A percentile compares a stretch with the other conserved stretches of the same genome.
These are phyloP conservation scores for Domatiomyces catenatus DNA, from an alignment of 2,329 filamentous ascomycete species.

Conservation along the genomic window DNA sequence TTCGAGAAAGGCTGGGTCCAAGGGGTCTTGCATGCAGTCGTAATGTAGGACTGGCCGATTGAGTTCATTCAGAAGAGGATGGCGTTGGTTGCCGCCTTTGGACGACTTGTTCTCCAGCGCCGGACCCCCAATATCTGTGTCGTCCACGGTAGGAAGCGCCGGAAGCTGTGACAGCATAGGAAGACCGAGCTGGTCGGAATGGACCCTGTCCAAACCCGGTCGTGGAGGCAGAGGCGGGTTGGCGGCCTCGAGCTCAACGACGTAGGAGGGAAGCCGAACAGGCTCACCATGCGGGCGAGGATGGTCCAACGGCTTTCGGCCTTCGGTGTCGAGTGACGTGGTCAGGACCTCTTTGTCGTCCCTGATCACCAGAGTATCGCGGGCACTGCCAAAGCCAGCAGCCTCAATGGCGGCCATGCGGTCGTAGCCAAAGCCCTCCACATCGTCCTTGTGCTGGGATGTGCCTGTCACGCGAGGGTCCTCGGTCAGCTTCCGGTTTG, in stretches of 20 bases:
- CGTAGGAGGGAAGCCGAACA: slow-evolving; percentile 12
- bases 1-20: slow-evolving; percentile 67
- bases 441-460: slow-evolving; percentile 52
- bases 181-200: slow-evolving; percentile 53
- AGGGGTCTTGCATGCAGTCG: slow-evolving; percentile 86
- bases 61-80: slow-evolving; percentile 48
- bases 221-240: slow-evolving; percentile 44
- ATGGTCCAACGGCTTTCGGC: slow-evolving; percentile 42
- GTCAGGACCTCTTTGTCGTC: slow-evolving; percentile 56
- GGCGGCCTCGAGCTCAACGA: slow-evolving; percentile 21
- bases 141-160: slow-evolving; percentile 53
- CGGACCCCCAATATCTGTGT: slow-evolving; percentile 69
- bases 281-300: slow-evolving; percentile 33
- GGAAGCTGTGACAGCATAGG: slow-evolving; percentile 55
- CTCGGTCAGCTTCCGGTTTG: slow-evolving; percentile 38
- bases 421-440: slow-evolving; percentile 63
- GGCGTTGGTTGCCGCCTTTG: slow-evolving; percentile 33
- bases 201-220: slow-evolving; percentile 42
- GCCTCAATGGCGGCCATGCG: slow-evolving; percentile 53
- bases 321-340: slow-evolving; percentile 47
- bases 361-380: slow-evolving; percentile 55
- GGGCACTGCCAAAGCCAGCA: slow-evolving; percentile 45
- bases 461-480: slow-evolving; percentile 48
- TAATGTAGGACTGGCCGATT: slow-evolving; percentile 59
- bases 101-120: slow-evolving; percentile 41